These are phyloP conservation scores for Tripterygium wilfordii DNA, from an alignment of 177 flowering plant genomes.

Conservation along the genomic window DNA sequence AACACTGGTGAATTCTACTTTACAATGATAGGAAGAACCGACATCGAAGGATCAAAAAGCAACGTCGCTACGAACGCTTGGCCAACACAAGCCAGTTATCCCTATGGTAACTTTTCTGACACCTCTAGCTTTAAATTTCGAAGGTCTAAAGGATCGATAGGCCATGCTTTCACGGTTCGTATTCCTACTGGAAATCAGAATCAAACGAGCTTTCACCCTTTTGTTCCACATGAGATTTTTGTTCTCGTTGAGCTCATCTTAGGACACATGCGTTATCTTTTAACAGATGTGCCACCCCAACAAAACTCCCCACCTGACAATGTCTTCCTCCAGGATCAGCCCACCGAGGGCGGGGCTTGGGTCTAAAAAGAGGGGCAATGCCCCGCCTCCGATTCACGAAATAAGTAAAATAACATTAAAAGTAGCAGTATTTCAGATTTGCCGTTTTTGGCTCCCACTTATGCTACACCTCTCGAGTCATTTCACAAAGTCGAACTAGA, in stretches of 20 bases:
- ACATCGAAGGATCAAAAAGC: too few relatives aligned
- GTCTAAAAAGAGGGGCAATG: too few relatives aligned
- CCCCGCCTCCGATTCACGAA: too few relatives aligned
- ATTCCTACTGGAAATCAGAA: slow-evolving; percentile 67
- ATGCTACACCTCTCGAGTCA: too few relatives aligned
- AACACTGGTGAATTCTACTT: too few relatives aligned
- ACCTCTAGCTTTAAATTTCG: slow-evolving; percentile 31
- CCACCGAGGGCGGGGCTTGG: too few relatives aligned
- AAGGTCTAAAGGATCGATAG: slow-evolving; percentile 26
- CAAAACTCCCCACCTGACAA: slow-evolving; percentile 82
- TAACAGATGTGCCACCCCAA: slow-evolving; percentile 72
- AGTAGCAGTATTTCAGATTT: too few relatives aligned
- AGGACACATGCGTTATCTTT: slow-evolving; percentile 75
- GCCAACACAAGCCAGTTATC: slow-evolving; percentile 40
- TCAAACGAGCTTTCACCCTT: slow-evolving; percentile 79
- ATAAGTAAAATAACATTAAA: too few relatives aligned
- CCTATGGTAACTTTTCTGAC: slow-evolving; percentile 34
- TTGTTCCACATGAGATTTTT: slow-evolving; percentile 75
- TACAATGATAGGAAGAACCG: too few relatives aligned
- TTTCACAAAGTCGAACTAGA: too few relatives aligned
- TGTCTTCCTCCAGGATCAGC: slow-evolving; percentile 68
- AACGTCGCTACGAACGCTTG: too few relatives aligned
- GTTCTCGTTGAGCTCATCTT: slow-evolving; percentile 76
- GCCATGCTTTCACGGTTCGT: slow-evolving; percentile 59
- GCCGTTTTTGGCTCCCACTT: too few relatives aligned